Base-by-base conservation (phyloP, 2,329 filamentous ascomycete genomes). In the Boeremia lycopersici region DNA sequence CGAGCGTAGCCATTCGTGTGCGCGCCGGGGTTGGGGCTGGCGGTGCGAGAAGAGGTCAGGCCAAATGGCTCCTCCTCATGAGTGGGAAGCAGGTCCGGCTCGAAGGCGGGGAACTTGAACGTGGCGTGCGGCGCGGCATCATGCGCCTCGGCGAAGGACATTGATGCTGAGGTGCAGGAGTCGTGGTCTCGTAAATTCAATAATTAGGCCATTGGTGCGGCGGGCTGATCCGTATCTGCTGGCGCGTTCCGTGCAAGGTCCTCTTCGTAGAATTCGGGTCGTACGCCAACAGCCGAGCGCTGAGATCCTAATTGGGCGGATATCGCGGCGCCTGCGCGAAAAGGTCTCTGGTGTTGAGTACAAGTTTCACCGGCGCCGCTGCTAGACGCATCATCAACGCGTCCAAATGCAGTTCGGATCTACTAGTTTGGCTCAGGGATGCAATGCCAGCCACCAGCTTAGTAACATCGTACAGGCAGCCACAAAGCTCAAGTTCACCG, bases 71-170 rank as follows among this genome's bases (percentile, higher is more conserved):
- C 70, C 55, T 75, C 72, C 43, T 75, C 68, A 36, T 74, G 70
- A 45, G 69, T 72, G 12, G 74, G 74, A 17, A 76, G 67, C 43
- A 76, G 64, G 30, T 79, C 75, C 31, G 73, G 74, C 56, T 76
- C 72, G 61, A 80, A 76, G 58, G 78, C 70, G 34, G 78, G 78
- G 64, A 81, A 81, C 57, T 77, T 77, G 67, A 76, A 76, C 11
- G 72, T 79, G 58, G 70, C 62, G 33, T 70, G 63, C 47, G 71
- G 60, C 49, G 62, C 68, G 46, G 68, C 50, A 56, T 72, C 69
- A 47, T 63, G 59, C 47, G 64, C 67, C 54, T 55, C 52, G n/a
- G 68, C 64, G 41, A 59, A 63, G 23, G 70, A 62, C 70, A 74
- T 74, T 42, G 61, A 61, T 65, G 60, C 52, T 56, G 59, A 45